Evolutionary conservation across 2,329 filamentous ascomycete species (phyloP).

Genomic region (Zarea fungicola): DNA sequence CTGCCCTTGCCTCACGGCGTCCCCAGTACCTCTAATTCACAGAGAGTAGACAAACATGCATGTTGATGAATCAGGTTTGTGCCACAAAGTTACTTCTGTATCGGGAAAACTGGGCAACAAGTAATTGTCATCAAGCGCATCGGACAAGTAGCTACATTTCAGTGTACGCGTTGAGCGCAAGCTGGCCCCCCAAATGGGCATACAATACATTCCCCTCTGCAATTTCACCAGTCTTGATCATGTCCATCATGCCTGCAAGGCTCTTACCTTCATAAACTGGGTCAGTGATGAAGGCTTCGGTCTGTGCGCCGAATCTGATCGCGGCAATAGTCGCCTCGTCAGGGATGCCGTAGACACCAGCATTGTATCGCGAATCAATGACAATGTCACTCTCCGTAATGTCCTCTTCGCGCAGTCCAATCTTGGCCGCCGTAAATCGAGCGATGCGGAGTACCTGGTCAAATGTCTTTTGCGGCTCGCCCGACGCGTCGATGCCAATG

Average conservation of each 20-base stretch:
- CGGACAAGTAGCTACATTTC: not conserved
- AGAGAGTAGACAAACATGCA: too few relatives aligned
- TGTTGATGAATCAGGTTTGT: too few relatives aligned
- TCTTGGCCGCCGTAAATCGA: conserved; percentile 54
- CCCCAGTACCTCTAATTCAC: too few relatives aligned
- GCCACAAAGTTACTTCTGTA: too few relatives aligned
- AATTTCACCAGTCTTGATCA: conserved; percentile 60
- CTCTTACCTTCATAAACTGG: conserved; percentile 75
- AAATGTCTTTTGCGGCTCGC: conserved; percentile 48
- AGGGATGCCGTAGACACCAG: conserved; percentile 62
- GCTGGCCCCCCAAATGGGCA: conserved; percentile 65
- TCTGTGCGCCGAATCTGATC: conserved; percentile 62
- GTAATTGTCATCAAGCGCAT: too few relatives aligned
- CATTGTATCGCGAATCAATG: conserved; percentile 59
- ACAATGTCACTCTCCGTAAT: conserved; percentile 58
- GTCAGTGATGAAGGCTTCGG: conserved; percentile 69
- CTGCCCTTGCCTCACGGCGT: too few relatives aligned
- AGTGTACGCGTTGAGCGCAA: conserved; percentile 65
- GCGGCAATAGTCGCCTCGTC: conserved; percentile 61
- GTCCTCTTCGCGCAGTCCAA: conserved; percentile 55
- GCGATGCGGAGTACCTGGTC: conserved; percentile 64
- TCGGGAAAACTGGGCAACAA: too few relatives aligned
- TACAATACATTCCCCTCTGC: conserved; percentile 62
- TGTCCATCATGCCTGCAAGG: conserved; percentile 64
- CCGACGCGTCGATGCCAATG: conserved; percentile 57